Conservation (phyloP, 352 stramenopile species). For the Phytophthora cryptogea region DNA sequence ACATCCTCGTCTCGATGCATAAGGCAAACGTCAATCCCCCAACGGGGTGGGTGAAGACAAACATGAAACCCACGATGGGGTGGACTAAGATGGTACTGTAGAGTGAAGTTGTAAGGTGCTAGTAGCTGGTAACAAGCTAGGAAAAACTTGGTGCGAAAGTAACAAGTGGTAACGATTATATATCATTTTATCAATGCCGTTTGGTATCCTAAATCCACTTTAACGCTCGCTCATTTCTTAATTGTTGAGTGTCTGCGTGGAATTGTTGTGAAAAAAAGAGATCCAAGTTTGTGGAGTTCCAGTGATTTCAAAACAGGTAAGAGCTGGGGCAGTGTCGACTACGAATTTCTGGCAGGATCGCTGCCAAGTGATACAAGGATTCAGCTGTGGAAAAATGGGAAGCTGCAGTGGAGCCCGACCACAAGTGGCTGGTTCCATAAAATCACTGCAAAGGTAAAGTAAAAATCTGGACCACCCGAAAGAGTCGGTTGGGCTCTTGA, state of each 20-base stretch:
- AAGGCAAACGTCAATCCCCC: neutral
- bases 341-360: neutral
- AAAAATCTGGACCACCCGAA: conserved; percentile 6
- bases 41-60: neutral
- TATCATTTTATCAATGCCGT: neutral
- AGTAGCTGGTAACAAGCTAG: neutral
- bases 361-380: neutral
- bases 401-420: neutral
- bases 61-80: neutral
- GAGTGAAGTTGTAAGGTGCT: neutral
- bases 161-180: neutral
- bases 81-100: neutral
- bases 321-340: neutral
- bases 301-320: neutral
- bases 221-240: no score
- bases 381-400: conserved; percentile 3
- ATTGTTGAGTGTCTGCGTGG: no score
- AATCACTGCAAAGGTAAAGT: neutral
- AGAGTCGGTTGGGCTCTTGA: conserved; percentile 10
- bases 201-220: no score
- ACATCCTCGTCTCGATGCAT: conserved; percentile 15
- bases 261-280: neutral
- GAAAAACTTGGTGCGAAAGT: neutral
- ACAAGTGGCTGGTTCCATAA: conserved; percentile 11
- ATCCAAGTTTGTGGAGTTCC: neutral